These are phyloP conservation scores for Fremontodendron californicum DNA, from an alignment of 345 rosid species.

Conservation along the genomic window DNA sequence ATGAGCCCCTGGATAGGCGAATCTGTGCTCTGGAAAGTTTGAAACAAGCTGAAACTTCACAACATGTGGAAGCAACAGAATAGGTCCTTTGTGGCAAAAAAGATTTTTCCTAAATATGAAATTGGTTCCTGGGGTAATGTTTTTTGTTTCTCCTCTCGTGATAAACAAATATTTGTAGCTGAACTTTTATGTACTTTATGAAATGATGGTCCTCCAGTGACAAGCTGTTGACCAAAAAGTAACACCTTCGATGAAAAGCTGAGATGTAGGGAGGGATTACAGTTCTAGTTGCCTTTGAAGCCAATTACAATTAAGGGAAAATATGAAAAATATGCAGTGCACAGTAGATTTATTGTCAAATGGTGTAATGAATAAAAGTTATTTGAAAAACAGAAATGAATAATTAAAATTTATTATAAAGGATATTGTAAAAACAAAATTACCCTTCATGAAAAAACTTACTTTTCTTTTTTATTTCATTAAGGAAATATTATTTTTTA, in stretches of 20 bases:
- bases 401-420: too few relatives aligned
- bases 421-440: too few relatives aligned
- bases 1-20: conserved; percentile 66
- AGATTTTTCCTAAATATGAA: neutral
- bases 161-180: neutral
- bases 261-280: neutral
- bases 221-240: neutral
- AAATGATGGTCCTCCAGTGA: neutral
- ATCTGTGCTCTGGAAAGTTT: conserved; percentile 68
- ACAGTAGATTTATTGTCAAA: too few relatives aligned
- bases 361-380: too few relatives aligned
- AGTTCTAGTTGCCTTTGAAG: neutral
- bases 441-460: too few relatives aligned
- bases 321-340: too few relatives aligned
- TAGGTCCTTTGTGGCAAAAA: conserved; percentile 28
- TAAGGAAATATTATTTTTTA: too few relatives aligned
- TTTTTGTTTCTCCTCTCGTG: neutral
- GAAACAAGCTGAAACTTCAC: conserved; percentile 67
- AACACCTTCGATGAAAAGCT: neutral
- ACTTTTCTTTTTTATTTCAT: too few relatives aligned
- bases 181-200: neutral
- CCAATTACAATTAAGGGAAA: too few relatives aligned
- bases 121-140: neutral
- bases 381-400: too few relatives aligned
- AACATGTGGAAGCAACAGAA: conserved; percentile 52